Evolutionary conservation across 2,329 filamentous ascomycete species (phyloP).

Genomic region (Blastomyces emzantsi): DNA sequence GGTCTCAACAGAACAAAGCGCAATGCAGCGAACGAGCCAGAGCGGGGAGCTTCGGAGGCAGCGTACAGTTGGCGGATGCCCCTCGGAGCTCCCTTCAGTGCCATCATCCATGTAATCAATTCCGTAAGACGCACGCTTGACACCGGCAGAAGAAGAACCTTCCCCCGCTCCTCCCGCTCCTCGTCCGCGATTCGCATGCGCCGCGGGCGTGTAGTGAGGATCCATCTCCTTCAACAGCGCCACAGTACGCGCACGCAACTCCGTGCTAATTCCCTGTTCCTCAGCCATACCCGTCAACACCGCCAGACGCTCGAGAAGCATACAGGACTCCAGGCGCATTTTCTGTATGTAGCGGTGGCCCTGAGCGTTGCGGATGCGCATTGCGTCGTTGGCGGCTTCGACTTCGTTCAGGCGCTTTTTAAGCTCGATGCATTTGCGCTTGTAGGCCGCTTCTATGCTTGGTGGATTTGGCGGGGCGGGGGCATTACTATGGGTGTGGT

Average conservation of each 20-base stretch:
- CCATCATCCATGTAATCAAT: slow-evolving; percentile 32
- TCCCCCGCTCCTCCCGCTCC: slow-evolving; percentile 9
- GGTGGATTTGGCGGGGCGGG: slow-evolving; percentile 53
- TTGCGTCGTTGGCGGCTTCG: slow-evolving; percentile 80
- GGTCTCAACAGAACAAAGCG: background rate
- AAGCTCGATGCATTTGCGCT: slow-evolving; percentile 90
- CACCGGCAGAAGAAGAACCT: background rate
- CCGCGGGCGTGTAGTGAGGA: slow-evolving; percentile 3
- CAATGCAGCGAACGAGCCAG: slow-evolving; percentile 3
- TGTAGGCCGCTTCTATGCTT: slow-evolving; percentile 91
- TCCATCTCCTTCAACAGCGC: slow-evolving; percentile 26
- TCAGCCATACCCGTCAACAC: slow-evolving; percentile 36
- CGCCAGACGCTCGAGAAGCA: slow-evolving; percentile 35
- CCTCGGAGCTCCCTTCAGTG: slow-evolving; percentile 37
- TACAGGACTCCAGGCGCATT: slow-evolving; percentile 57
- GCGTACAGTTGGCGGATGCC: slow-evolving; percentile 36
- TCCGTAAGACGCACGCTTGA: slow-evolving; percentile 16
- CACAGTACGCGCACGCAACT: slow-evolving; percentile 30
- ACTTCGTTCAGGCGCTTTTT: slow-evolving; percentile 88
- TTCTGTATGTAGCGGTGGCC: slow-evolving; percentile 83
- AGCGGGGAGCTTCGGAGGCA: slow-evolving; percentile 9
- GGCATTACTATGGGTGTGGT: slow-evolving; percentile 18
- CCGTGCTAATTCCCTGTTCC: slow-evolving; percentile 20
- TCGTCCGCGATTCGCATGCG: slow-evolving; percentile 1
- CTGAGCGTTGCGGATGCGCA: slow-evolving; percentile 66